Evolutionary conservation across 768 basidiomycete species (phyloP), one percentile per base, ranked within the genome.

Genomic region (Tubosaeta sp.): DNA sequence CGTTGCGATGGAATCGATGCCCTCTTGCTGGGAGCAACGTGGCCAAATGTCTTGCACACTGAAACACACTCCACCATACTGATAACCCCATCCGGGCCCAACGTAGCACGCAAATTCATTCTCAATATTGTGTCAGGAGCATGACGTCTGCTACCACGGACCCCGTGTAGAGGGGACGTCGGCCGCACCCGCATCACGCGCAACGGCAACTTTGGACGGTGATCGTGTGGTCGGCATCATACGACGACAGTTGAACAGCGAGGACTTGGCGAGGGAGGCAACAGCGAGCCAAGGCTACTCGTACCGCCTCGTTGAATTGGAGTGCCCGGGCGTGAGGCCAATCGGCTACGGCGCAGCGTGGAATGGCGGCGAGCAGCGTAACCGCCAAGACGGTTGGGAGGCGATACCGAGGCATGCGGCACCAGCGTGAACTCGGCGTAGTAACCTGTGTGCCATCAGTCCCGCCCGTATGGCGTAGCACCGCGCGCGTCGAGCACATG

Each of bases 341-440:
- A 31, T 31, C 29, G 16, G 17, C 43, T 29, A 29, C 43, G 43
- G 27, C 14, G 27, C 43, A 37, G 26, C 46, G 4, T 39, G 38
- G 38, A 35, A 25, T 10, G 25, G 34, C 46, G 22, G 46, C 45
- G 45, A 46, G 35, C 25, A 37, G 58, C 22, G 29, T 9, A 29
- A 29, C n/a, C 16, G 29, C 29, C 29, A 29, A 29, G 29, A 25
- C 22, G 19, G 19, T 6, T 29, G 39, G 17, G 19, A 41, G 39
- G 63, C 11, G 64, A 65, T 32, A 66, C 64, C 34, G 46, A 56
- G 12, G 51, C 35, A 45, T 65, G 60, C 17, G 60, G 67, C 10
- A 64, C 47, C 46, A 62, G 58, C 17, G 61, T 58, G 50, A 58
- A 63, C 58, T 62, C 66, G 16, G 66, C 60, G 50, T 64, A 9